phyloP scores from a whole-genome alignment of 179 eudicot genomes.

The Carnegiea gigantea region DNA sequence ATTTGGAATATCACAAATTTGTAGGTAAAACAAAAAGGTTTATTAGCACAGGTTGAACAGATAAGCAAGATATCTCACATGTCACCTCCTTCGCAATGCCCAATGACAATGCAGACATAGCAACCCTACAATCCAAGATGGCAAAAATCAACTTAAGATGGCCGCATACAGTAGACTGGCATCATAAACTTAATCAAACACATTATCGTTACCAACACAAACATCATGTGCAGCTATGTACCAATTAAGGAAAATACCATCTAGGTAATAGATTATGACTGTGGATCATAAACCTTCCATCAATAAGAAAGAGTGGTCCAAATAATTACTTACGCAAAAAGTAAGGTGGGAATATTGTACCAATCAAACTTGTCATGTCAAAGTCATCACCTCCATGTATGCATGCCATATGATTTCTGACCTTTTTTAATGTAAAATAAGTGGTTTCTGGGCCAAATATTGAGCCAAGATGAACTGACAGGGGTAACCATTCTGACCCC shows the following conservation, averaged over 20 bases:
- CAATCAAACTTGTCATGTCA: neutral
- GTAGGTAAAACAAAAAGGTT: neutral
- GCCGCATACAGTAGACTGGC: neutral
- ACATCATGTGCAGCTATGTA: neutral
- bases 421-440: neutral
- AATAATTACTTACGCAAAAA: too few relatives aligned
- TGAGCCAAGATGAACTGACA: too few relatives aligned
- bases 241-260: neutral
- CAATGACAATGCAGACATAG: slow-evolving; percentile 90
- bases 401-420: neutral
- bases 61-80: slow-evolving; percentile 57
- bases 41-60: neutral
- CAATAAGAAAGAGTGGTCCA: too few relatives aligned
- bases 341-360: neutral
- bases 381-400: neutral
- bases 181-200: neutral
- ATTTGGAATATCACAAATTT: slow-evolving; percentile 16
- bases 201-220: neutral
- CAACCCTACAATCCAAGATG: slow-evolving; percentile 63
- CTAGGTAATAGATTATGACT: neutral
- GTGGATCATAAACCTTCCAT: neutral
- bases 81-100: slow-evolving; percentile 97
- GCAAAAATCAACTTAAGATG: slow-evolving; percentile 17
- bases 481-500: too few relatives aligned
- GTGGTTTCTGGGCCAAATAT: too few relatives aligned